phyloP scores from a whole-genome alignment of 106 monocot species.

The Narthecium ossifragum region DNA sequence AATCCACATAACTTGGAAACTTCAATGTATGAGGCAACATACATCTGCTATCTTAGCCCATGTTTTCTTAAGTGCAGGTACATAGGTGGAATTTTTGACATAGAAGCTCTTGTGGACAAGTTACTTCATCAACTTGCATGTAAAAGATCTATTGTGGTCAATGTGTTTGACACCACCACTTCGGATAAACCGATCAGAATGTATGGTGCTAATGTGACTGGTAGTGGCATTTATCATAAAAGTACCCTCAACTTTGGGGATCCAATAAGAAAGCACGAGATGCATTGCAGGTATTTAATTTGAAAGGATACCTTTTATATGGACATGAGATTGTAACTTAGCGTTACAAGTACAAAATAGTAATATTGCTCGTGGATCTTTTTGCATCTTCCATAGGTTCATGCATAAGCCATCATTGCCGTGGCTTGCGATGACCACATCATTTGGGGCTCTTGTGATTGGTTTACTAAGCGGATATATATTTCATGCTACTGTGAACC shows the following conservation, averaged over 20 bases:
- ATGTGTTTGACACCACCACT: slow-evolving; percentile 88
- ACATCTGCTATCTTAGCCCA: too few species aligned
- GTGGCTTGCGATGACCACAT: slow-evolving; percentile 94
- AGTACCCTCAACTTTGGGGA: slow-evolving; percentile 93
- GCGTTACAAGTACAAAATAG: too few species aligned
- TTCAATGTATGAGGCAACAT: too few species aligned
- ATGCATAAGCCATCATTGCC: slow-evolving; percentile 71
- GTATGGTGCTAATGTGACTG: slow-evolving; percentile 70
- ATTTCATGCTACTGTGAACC: slow-evolving; percentile 92
- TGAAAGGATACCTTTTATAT: too few species aligned
- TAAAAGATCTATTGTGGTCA: slow-evolving; percentile 87
- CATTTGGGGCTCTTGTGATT: slow-evolving; percentile 80
- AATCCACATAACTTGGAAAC: too few species aligned
- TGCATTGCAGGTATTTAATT: slow-evolving; percentile 99
- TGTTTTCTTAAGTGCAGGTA: too few species aligned
- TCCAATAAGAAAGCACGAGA: slow-evolving; percentile 89
- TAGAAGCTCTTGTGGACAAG: slow-evolving; percentile 91
- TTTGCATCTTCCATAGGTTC: slow-evolving; percentile 54
- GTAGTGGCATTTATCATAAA: slow-evolving; percentile 58
- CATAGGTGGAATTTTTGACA: slow-evolving; percentile 94
- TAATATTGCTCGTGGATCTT: too few species aligned
- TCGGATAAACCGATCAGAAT: slow-evolving; percentile 62
- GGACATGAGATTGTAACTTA: too few species aligned
- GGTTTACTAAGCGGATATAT: slow-evolving; percentile 84
- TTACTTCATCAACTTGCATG: slow-evolving; percentile 90